Conservation (phyloP, 805 yeast species). For the Starmerella lactis-condensi region DNA sequence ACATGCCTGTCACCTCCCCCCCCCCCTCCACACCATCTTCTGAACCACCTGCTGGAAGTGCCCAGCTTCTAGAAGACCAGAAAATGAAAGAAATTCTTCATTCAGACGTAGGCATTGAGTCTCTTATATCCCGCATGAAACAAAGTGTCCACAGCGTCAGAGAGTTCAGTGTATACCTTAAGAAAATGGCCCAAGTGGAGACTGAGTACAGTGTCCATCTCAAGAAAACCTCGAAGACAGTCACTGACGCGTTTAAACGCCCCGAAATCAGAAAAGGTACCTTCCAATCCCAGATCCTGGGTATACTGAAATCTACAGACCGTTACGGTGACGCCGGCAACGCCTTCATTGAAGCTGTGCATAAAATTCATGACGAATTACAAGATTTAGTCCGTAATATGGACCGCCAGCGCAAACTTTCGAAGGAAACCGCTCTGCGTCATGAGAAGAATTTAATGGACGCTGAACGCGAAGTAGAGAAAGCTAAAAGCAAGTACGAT, state of each 20-base stretch:
- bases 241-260: conserved; percentile 32
- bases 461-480: conserved; percentile 66
- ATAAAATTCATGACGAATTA: conserved; percentile 73
- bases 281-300: conserved; percentile 45
- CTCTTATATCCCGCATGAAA: conserved; percentile 53
- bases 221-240: conserved; percentile 46
- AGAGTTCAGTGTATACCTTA: conserved; percentile 62
- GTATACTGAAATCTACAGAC: conserved; percentile 61
- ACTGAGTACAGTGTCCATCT: conserved; percentile 60
- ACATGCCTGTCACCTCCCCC: not conserved
- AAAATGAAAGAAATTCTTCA: conserved; percentile 21
- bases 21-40: conserved; percentile 4
- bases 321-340: conserved; percentile 50
- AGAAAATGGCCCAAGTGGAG: conserved; percentile 59
- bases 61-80: conserved; percentile 22
- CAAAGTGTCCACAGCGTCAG: conserved; percentile 67
- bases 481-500: conserved; percentile 63
- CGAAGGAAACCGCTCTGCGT: conserved; percentile 66
- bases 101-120: conserved; percentile 43
- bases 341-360: conserved; percentile 61
- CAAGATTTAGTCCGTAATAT: conserved; percentile 50
- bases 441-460: conserved; percentile 74
- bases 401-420: conserved; percentile 49
- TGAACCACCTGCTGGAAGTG: conserved; percentile 16
- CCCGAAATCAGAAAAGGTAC: conserved; percentile 41